Percentiles rank a stretch among this genome's conserved stretches.
These are phyloP conservation scores for Fusarium brachygibbosum DNA, from an alignment of 2,329 filamentous ascomycete species.

Conservation along the genomic window DNA sequence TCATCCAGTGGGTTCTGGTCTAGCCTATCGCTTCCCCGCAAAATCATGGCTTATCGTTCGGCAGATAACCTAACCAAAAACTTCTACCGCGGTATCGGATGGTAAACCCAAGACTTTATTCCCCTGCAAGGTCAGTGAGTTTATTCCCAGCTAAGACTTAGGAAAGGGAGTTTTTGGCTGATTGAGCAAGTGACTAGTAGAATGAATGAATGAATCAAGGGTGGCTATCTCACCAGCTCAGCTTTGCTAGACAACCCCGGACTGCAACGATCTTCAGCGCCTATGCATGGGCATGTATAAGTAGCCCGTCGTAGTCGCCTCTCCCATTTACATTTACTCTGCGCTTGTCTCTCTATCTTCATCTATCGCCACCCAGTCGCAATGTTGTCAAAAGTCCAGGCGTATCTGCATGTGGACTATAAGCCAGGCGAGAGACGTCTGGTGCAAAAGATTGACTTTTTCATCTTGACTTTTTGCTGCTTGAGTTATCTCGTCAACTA, in stretches of 20 bases:
- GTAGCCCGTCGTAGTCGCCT: slow-evolving; percentile 14
- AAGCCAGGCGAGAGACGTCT: slow-evolving; percentile 60
- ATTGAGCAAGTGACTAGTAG: not conserved
- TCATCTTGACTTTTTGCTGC: slow-evolving; percentile 74
- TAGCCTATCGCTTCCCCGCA: slow-evolving; percentile 30
- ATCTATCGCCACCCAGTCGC: slow-evolving; percentile 19
- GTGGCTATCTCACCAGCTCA: not conserved
- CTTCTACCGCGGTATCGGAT: slow-evolving; percentile 11
- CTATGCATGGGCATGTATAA: slow-evolving; percentile 20
- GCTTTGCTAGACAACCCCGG: not conserved
- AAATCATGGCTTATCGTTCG: slow-evolving; percentile 30
- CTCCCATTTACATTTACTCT: slow-evolving; percentile 1
- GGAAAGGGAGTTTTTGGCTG: not conserved
- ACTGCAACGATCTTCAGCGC: slow-evolving; percentile 16
- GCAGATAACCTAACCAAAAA: slow-evolving; percentile 17
- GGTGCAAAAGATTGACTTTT: slow-evolving; percentile 72
- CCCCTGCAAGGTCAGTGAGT: not conserved
- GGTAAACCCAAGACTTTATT: not conserved
- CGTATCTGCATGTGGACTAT: slow-evolving; percentile 54
- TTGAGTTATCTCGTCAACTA: slow-evolving; percentile 69
- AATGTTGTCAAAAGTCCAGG: slow-evolving; percentile 44
- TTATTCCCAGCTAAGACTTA: not conserved
- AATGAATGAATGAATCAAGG: not conserved
- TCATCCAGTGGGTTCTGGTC: not conserved
- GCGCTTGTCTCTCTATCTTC: not conserved